Evolutionary conservation across 805 yeast genomes (phyloP).

Genomic region (Saccharomycopsis javanensis): DNA sequence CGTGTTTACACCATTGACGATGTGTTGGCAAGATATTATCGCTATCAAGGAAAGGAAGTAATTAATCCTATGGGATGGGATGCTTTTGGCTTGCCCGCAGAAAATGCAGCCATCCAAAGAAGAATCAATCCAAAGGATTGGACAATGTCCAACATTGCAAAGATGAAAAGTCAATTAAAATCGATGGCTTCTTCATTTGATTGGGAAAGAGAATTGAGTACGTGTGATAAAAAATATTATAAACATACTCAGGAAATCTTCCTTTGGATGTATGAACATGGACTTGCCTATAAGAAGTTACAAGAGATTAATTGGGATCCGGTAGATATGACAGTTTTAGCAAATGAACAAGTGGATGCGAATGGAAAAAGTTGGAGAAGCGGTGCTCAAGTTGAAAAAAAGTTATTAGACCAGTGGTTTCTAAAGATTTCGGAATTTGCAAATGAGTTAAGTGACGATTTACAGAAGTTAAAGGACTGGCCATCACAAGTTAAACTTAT

Average conservation of each 20-base stretch:
- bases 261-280: constrained; percentile 57
- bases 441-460: constrained; percentile 51
- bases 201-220: constrained; percentile 85
- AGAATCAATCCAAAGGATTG: constrained; percentile 69
- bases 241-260: constrained; percentile 89
- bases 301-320: constrained; percentile 99
- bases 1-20: constrained; percentile 91
- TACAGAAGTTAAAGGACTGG: constrained; percentile 60
- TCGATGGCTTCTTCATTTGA: constrained; percentile 79
- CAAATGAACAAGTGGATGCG: constrained; percentile 91
- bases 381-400: constrained; percentile 88
- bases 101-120: constrained; percentile 91
- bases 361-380: constrained; percentile 94
- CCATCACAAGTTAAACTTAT: constrained; percentile 79
- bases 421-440: constrained; percentile 82
- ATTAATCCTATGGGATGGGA: constrained; percentile 99
- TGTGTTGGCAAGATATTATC: constrained; percentile 64
- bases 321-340: constrained; percentile 85
- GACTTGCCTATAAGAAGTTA: constrained; percentile 74
- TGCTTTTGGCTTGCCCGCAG: constrained; percentile 97
- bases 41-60: constrained; percentile 68
- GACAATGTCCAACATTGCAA: constrained; percentile 72
- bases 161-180: constrained; percentile 78
- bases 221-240: constrained; percentile 82
- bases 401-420: constrained; percentile 83